Conservation (phyloP, 2,329 filamentous ascomycete genomes). For the Curvularia hawaiiensis region DNA sequence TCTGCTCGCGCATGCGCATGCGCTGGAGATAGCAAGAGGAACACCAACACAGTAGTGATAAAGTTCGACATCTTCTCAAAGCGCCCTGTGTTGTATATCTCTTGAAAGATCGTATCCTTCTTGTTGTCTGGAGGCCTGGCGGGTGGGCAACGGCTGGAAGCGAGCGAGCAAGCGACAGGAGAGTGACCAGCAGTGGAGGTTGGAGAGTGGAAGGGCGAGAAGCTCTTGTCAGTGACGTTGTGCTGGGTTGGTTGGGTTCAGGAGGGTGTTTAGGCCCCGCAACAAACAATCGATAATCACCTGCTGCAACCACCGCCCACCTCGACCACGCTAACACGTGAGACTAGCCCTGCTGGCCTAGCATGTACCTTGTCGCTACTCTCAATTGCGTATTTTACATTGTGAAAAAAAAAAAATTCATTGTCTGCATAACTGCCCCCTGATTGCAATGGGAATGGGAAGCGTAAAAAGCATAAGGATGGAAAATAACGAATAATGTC, state of each 20-base stretch:
- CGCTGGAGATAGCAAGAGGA: constrained; percentile 12
- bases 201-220: background rate
- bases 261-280: constrained; percentile 30
- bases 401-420: background rate
- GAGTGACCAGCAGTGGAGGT: background rate
- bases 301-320: constrained; percentile 12
- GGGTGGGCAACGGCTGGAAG: constrained; percentile 21
- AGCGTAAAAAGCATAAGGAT: background rate
- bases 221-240: constrained; percentile 14
- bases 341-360: constrained; percentile 2
- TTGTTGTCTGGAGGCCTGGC: constrained; percentile 3
- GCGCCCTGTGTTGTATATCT: background rate
- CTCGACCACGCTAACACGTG: constrained; percentile 23
- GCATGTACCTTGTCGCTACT: background rate
- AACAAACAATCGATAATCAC: constrained; percentile 25
- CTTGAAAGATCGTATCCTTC: background rate
- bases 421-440: background rate
- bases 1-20: background rate
- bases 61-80: constrained; percentile 61
- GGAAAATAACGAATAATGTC: background rate
- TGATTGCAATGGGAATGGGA: background rate
- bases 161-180: constrained; percentile 9
- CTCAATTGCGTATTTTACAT: background rate
- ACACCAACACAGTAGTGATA: constrained; percentile 79
- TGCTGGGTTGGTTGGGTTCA: constrained; percentile 6